Conservation (phyloP, 2,329 filamentous ascomycete genomes). For the Colletotrichum tanaceti region DNA sequence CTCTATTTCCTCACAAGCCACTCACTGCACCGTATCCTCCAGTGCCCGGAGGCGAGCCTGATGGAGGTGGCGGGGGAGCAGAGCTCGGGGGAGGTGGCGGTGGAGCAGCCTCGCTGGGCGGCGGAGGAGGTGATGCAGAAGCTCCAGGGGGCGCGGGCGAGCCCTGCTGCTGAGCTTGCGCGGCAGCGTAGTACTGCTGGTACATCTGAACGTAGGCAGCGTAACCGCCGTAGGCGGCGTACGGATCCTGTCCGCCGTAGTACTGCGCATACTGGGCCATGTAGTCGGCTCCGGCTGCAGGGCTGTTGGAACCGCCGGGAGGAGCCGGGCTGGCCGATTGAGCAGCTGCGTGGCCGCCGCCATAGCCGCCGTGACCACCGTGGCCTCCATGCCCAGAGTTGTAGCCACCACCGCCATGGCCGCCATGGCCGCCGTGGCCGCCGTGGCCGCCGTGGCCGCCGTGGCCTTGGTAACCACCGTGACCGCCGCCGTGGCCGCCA, state of each 20-base stretch:
- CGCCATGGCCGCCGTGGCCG: constrained; percentile 47
- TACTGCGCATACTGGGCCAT: constrained; percentile 87
- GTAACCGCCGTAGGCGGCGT: constrained; percentile 92
- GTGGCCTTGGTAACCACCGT: constrained; percentile 53
- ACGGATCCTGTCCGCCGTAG: constrained; percentile 81
- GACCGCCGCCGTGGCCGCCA: constrained; percentile 53
- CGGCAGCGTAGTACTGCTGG: constrained; percentile 74
- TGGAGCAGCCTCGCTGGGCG: constrained; percentile 69
- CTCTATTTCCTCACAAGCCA: constrained; percentile 35
- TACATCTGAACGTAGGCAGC: constrained; percentile 80
- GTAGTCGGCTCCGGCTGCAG: constrained; percentile 67
- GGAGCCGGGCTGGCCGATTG: constrained; percentile 45
- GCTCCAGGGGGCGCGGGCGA: constrained; percentile 60
- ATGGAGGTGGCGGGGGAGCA: constrained; percentile 64
- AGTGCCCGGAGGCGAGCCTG: constrained; percentile 62
- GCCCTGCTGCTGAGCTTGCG: constrained; percentile 61
- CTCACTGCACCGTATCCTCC: constrained; percentile 74
- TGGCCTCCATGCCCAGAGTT: constrained; percentile 46
- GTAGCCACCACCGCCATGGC: constrained; percentile 34
- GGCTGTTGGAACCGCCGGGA: constrained; percentile 50
- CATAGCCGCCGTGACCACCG: constrained; percentile 49
- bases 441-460: constrained; percentile 49
- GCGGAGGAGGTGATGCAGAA: constrained; percentile 66
- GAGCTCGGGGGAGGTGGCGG: constrained; percentile 70
- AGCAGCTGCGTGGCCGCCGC: constrained; percentile 38